phyloP scores from a whole-genome alignment of 352 stramenopile species.

The Globisporangium paddicum region DNA sequence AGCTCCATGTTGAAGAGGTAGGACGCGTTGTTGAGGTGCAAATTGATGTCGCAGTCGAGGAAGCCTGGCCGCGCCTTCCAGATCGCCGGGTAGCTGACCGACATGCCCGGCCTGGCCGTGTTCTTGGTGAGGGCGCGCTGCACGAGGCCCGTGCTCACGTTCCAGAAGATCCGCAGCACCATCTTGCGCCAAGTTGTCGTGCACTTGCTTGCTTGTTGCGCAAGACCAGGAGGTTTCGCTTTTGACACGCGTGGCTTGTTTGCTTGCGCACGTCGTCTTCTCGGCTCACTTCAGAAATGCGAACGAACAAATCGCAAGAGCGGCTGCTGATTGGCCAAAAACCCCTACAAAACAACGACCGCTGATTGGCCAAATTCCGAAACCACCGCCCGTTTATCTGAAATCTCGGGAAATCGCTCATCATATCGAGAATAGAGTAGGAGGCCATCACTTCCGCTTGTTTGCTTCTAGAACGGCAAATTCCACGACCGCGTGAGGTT shows the following conservation, averaged over 20 bases:
- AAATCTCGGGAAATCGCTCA: neutral
- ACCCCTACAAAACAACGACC: neutral
- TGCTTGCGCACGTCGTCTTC: neutral
- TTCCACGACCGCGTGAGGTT: slow-evolving; percentile 45
- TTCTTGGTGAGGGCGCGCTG: slow-evolving; percentile 53
- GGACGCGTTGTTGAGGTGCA: slow-evolving; percentile 84
- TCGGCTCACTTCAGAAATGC: neutral
- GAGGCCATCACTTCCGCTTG: neutral
- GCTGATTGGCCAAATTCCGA: neutral
- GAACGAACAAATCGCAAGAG: neutral
- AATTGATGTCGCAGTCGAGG: slow-evolving; percentile 81
- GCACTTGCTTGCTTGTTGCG: neutral
- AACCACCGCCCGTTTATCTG: too few relatives aligned
- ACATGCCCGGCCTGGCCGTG: slow-evolving; percentile 43
- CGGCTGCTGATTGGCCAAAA: neutral
- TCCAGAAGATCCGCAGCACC: slow-evolving; percentile 72
- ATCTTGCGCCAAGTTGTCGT: slow-evolving; percentile 22
- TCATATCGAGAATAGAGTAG: neutral
- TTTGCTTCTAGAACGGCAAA: slow-evolving; percentile 26
- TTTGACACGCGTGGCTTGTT: neutral
- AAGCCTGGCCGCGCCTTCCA: slow-evolving; percentile 62
- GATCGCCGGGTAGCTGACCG: slow-evolving; percentile 56
- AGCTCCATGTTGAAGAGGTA: slow-evolving; percentile 86
- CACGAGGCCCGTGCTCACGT: slow-evolving; percentile 43
- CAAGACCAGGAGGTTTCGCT: neutral